Evolutionary conservation across 768 basidiomycete species (phyloP).

Genomic region (Tremella yokohamensis): DNA sequence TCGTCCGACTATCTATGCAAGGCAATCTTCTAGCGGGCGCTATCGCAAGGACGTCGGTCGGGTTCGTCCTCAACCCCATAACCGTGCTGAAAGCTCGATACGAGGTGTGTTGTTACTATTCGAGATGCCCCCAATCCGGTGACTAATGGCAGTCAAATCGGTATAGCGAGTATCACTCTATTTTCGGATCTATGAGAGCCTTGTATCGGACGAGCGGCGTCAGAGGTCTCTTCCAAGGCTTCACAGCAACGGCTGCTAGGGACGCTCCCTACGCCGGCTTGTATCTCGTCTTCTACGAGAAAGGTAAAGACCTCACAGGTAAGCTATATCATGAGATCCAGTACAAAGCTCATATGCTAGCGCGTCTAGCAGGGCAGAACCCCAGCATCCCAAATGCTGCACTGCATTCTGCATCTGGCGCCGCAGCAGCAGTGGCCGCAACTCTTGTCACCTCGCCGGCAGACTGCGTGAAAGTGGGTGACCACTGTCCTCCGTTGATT

Average conservation of each 20-base stretch:
- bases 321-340: conserved; percentile 34
- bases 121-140: neutral
- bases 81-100: conserved; percentile 87
- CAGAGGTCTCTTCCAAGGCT: conserved; percentile 77
- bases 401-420: conserved; percentile 54
- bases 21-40: conserved; percentile 88
- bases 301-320: conserved; percentile 72
- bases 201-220: conserved; percentile 57
- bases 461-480: conserved; percentile 79
- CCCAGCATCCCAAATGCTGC: conserved; percentile 43
- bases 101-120: conserved; percentile 59
- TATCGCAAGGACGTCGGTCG: conserved; percentile 71
- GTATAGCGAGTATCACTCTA: conserved; percentile 43
- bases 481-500: neutral
- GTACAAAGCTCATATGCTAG: conserved; percentile 6
- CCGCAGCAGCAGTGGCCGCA: conserved; percentile 75
- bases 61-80: conserved; percentile 81
- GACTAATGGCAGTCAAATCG: conserved; percentile 30
- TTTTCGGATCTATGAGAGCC: conserved; percentile 38
- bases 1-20: conserved; percentile 59
- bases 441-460: conserved; percentile 87
- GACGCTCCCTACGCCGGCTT: conserved; percentile 93
- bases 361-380: conserved; percentile 21
- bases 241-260: conserved; percentile 79
- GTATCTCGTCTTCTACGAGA: conserved; percentile 83